Base-by-base conservation (phyloP, 495 filamentous ascomycete species). In the Lepraria neglecta region DNA sequence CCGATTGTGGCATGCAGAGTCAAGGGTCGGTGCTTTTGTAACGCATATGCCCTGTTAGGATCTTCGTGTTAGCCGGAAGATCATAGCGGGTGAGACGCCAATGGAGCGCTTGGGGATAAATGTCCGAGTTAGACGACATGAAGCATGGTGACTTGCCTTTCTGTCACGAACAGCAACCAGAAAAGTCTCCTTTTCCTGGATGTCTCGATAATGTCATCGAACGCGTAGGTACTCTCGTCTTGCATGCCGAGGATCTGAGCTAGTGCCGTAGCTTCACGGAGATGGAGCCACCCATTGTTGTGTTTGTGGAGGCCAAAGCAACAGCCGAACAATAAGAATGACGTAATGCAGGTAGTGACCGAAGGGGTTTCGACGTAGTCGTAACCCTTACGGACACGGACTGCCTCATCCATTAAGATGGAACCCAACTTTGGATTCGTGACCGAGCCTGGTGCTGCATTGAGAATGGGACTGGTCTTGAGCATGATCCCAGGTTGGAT, bases 271-370 rank as follows among this genome's bases (percentile, higher is more conserved):
- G 83, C 77, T 67, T 88, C 83, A 43, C 83, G 77, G n/a, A 87
- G 68, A 63, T 86, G 86, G 54, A 80, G 79, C 82, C 84, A 87
- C 9, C 80, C 81, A 28, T 77, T 73, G 58, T 76, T 75, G 63
- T 78, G 77, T 40, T 73, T 72, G 59, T 80, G 74, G 31, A 92
- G 75, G 53, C 84, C 87, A 63, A 87, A 88, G 71, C 87, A 84
- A 52, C 84, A 86, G 6, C 84, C 87, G 68, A 88, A 94, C 11
- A 90, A 72, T 67, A 94, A 91, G 73, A 87, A 94, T 5, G 87
- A 90, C 12, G 89, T 92, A 59, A 88, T 78, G 11, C 92, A 76
- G 14, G 76, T 85, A 65, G 85, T 84, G 38, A 89, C 72, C 0
- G 84, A 87, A 3, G 87, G 82, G 67, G 75, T 78, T 56, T 90